Evolutionary conservation across 208 protist species (phyloP).

Genomic region (Porcisia hertigi): DNA sequence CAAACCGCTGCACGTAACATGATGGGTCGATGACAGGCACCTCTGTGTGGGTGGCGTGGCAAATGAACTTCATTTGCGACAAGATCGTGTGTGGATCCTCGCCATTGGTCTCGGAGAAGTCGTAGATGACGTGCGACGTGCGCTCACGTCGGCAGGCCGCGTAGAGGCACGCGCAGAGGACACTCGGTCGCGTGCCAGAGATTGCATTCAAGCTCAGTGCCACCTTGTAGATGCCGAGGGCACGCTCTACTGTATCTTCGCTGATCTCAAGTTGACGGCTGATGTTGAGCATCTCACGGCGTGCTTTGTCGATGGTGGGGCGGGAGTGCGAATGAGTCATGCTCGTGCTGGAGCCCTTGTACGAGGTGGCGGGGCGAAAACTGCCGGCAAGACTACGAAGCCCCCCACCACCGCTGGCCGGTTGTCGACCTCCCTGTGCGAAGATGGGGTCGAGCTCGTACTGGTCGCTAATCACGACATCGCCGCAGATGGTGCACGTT

Average conservation of each 20-base stretch:
- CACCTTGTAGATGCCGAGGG: slow-evolving; percentile 82
- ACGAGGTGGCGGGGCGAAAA: slow-evolving; percentile 51
- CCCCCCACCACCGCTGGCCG: slow-evolving; percentile 16
- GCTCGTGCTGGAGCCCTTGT: slow-evolving; percentile 20
- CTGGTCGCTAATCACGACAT: slow-evolving; percentile 69
- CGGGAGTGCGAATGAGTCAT: slow-evolving; percentile 33
- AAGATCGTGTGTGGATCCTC: slow-evolving; percentile 72
- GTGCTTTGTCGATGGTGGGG: slow-evolving; percentile 77
- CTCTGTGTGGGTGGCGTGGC: slow-evolving; percentile 75
- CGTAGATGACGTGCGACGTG: slow-evolving; percentile 90
- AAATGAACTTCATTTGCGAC: slow-evolving; percentile 76
- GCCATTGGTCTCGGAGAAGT: slow-evolving; percentile 70
- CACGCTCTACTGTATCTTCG: slow-evolving; percentile 76
- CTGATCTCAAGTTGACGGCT: slow-evolving; percentile 76
- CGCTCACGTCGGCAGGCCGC: slow-evolving; percentile 77
- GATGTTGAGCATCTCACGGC: slow-evolving; percentile 80
- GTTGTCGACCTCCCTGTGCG: slow-evolving; percentile 25
- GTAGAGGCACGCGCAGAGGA: slow-evolving; percentile 90
- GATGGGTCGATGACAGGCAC: slow-evolving; percentile 88
- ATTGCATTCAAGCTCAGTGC: slow-evolving; percentile 71
- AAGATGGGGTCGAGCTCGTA: slow-evolving; percentile 86
- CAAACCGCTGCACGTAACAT: slow-evolving; percentile 85
- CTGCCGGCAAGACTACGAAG: slow-evolving; percentile 31
- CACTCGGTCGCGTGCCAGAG: slow-evolving; percentile 60
- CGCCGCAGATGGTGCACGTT: slow-evolving; percentile 83